Evolutionary conservation across 306 rosid genomes (phyloP).

Genomic region (Vicia sativa): DNA sequence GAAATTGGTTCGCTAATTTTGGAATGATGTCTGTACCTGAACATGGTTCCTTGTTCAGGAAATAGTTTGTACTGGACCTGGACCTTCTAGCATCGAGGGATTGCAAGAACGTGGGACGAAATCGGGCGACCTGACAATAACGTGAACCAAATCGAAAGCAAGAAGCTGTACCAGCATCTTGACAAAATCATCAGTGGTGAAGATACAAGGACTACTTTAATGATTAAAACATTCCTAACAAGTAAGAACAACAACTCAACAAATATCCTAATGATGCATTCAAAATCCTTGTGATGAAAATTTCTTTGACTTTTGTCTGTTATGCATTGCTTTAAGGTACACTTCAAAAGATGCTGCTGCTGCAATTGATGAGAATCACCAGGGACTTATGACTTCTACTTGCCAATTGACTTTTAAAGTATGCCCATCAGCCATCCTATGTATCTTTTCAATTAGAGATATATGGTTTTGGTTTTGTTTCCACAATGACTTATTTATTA

Average conservation of each 20-base stretch:
- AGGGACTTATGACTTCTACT: slow-evolving; percentile 81
- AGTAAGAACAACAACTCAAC: slow-evolving; percentile 54
- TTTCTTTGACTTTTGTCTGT: slow-evolving; percentile 29
- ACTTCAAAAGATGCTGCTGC: slow-evolving; percentile 92
- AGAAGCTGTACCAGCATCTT: slow-evolving; percentile 87
- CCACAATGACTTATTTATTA: slow-evolving; percentile 28
- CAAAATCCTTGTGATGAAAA: slow-evolving; percentile 14
- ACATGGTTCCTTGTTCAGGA: slow-evolving; percentile 70
- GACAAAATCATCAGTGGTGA: slow-evolving; percentile 79
- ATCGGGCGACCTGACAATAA: slow-evolving; percentile 70
- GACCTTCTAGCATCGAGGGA: slow-evolving; percentile 53
- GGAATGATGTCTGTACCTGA: slow-evolving; percentile 81
- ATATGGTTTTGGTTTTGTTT: slow-evolving; percentile 1
- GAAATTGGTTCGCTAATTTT: slow-evolving; percentile 69
- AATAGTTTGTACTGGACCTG: slow-evolving; percentile 72
- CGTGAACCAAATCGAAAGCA: slow-evolving; percentile 67
- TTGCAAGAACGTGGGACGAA: slow-evolving; percentile 66
- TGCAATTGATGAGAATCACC: slow-evolving; percentile 89
- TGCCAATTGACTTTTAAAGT: slow-evolving; percentile 96
- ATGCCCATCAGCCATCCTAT: slow-evolving; percentile 27
- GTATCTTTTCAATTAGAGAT: slow-evolving; percentile 22
- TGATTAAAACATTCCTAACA: slow-evolving; percentile 96
- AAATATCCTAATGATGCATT: slow-evolving; percentile 17
- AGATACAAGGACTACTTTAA: slow-evolving; percentile 89
- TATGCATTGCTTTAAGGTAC: slow-evolving; percentile 59